phyloP scores from a whole-genome alignment of 345 rosid species.

The Corymbia maculata region DNA sequence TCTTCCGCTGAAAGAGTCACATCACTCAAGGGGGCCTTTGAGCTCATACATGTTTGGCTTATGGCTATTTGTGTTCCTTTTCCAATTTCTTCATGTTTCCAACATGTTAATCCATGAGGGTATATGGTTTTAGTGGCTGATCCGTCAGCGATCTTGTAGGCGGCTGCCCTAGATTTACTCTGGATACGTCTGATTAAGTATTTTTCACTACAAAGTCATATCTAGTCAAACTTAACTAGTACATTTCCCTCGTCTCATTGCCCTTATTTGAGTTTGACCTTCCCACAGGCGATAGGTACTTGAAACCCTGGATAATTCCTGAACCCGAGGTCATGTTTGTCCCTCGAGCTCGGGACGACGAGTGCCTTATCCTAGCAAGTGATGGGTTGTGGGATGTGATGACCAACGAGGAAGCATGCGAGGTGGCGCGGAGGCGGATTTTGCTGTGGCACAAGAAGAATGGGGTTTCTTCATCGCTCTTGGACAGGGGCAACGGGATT shows the following conservation, averaged over 20 bases:
- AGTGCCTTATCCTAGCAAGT: slow-evolving; percentile 62
- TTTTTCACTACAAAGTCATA: background rate
- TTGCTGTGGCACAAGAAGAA: slow-evolving; percentile 76
- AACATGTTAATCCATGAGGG: background rate
- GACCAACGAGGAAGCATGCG: slow-evolving; percentile 63
- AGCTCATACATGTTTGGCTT: background rate
- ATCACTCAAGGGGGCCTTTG: background rate
- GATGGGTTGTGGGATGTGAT: slow-evolving; percentile 78
- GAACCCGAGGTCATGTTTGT: slow-evolving; percentile 58
- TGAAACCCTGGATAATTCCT: slow-evolving; percentile 72
- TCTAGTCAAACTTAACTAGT: background rate
- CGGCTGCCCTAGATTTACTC: background rate
- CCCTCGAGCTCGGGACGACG: slow-evolving; percentile 61
- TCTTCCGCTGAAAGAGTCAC: background rate
- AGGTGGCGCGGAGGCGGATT: slow-evolving; percentile 60
- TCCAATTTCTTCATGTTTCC: background rate
- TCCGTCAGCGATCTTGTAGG: background rate
- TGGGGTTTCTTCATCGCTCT: slow-evolving; percentile 25
- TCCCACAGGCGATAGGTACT: slow-evolving; percentile 53
- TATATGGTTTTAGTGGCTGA: background rate
- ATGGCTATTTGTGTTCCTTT: background rate
- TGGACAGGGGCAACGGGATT: slow-evolving; percentile 52
- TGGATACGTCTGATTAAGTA: background rate
- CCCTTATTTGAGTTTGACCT: background rate
- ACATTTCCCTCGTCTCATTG: background rate